phyloP scores from a whole-genome alignment of 1,284 basidiomycete species.

The Stygiomarasmius scandens region DNA sequence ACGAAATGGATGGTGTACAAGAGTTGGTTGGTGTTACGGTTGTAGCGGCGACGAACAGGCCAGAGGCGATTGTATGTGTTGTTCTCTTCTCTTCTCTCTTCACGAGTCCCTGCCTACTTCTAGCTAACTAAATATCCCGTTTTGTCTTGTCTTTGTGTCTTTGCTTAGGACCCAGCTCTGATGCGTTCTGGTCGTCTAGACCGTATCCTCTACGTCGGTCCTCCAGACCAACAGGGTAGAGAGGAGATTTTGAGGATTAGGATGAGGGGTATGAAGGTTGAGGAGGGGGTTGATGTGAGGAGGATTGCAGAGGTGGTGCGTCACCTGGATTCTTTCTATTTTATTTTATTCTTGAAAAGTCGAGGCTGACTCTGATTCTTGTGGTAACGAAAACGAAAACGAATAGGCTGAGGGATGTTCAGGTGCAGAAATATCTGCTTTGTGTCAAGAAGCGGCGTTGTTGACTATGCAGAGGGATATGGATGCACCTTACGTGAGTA shows the following conservation, averaged over 20 bases:
- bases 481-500: conserved; percentile 66
- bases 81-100: too few species aligned
- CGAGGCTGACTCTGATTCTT: conserved; percentile 1
- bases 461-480: conserved; percentile 88
- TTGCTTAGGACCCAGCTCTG: conserved; percentile 83
- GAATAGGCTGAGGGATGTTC: conserved; percentile 90
- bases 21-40: conserved; percentile 91
- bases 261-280: conserved; percentile 80
- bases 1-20: conserved; percentile 99
- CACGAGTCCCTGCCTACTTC: too few species aligned
- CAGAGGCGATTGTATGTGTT: conserved; percentile 87
- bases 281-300: conserved; percentile 66
- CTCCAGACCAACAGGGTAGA: conserved; percentile 80
- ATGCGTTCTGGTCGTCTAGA: conserved; percentile 97
- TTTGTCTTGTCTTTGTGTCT: conserved; percentile 2
- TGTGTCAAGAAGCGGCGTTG: conserved; percentile 97
- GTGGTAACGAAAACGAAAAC: conserved; percentile 4
- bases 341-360: too few species aligned
- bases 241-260: conserved; percentile 86
- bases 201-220: conserved; percentile 92
- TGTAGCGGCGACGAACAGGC: conserved; percentile 95
- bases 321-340: too few species aligned
- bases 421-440: conserved; percentile 89
- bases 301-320: conserved; percentile 77
- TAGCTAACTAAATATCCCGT: too few species aligned